Evolutionary conservation across 768 basidiomycete genomes (phyloP).

Genomic region (Lepiota venenata): DNA sequence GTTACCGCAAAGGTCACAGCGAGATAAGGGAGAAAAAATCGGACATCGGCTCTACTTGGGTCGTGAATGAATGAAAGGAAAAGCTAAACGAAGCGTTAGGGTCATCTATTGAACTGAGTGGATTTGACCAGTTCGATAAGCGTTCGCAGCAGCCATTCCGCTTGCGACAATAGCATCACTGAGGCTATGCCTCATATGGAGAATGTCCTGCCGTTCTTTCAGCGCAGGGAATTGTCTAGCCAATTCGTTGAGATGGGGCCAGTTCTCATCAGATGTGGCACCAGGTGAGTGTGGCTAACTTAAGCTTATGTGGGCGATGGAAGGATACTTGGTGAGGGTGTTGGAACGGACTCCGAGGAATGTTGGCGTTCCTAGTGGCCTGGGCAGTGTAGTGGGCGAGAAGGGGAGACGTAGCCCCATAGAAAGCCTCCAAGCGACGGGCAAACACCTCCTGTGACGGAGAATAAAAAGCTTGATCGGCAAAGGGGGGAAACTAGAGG

Average conservation of each 20-base stretch:
- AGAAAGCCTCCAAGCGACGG: conserved; percentile 73
- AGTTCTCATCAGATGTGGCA: conserved; percentile 83
- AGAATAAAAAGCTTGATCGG: conserved; percentile 10
- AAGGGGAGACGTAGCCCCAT: conserved; percentile 78
- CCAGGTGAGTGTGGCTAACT: conserved; percentile 64
- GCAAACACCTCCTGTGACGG: conserved; percentile 66
- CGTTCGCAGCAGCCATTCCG: conserved; percentile 16
- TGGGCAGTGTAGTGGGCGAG: conserved; percentile 59
- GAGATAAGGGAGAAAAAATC: not conserved
- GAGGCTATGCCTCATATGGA: conserved; percentile 47
- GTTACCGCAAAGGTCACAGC: not conserved
- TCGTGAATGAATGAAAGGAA: conserved; percentile 6
- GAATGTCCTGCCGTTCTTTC: conserved; percentile 42
- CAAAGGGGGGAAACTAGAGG: not conserved
- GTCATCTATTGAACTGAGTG: conserved; percentile 1
- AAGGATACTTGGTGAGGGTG: conserved; percentile 53
- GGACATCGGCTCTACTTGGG: not conserved
- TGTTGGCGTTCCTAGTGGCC: conserved; percentile 22
- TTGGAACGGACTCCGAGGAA: conserved; percentile 30
- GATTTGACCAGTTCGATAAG: conserved; percentile 1
- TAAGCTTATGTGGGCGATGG: conserved; percentile 41
- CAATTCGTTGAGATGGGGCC: conserved; percentile 73
- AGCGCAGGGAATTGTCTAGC: conserved; percentile 59
- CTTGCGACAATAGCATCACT: conserved; percentile 48
- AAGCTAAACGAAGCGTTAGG: not conserved